Conservation (phyloP, 129 eudicot species). For the Sambucus nigra region DNA sequence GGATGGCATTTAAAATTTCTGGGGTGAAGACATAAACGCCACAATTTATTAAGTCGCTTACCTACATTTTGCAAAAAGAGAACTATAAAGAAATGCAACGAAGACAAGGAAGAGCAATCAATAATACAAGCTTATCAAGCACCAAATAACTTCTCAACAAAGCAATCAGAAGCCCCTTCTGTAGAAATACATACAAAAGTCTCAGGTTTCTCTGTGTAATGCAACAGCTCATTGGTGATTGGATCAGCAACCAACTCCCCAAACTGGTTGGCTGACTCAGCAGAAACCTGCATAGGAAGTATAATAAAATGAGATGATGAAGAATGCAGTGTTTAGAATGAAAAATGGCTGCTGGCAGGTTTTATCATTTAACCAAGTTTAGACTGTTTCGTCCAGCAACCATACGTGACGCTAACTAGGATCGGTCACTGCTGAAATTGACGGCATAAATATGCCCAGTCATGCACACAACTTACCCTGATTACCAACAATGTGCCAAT, state of each 20-base stretch:
- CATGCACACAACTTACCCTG: constrained; percentile 38
- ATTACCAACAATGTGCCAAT: constrained; percentile 84
- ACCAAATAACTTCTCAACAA: constrained; percentile 7
- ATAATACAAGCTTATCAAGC: constrained; percentile 9
- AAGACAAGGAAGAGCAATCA: constrained; percentile 3
- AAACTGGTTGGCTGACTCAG: constrained; percentile 88
- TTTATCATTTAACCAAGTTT: no score
- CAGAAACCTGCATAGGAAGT: constrained; percentile 62
- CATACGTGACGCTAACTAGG: no score
- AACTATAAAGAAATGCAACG: constrained; percentile 11
- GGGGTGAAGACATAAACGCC: constrained; percentile 91
- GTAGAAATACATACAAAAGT: constrained; percentile 66
- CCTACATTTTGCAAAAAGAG: constrained; percentile 39
- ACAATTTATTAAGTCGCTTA: constrained; percentile 81
- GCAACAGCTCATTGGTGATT: constrained; percentile 76
- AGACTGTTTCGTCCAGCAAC: no score
- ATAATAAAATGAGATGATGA: constrained; percentile 5
- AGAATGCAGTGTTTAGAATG: neutral
- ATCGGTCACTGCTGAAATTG: no score
- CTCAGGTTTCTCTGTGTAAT: constrained; percentile 98
- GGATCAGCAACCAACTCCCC: constrained; percentile 98
- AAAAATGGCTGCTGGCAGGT: neutral
- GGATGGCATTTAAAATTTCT: constrained; percentile 58
- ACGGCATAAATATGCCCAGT: neutral
- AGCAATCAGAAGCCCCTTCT: neutral